Base-by-base conservation (phyloP, 345 rosid genomes). In the Punica granatum region DNA sequence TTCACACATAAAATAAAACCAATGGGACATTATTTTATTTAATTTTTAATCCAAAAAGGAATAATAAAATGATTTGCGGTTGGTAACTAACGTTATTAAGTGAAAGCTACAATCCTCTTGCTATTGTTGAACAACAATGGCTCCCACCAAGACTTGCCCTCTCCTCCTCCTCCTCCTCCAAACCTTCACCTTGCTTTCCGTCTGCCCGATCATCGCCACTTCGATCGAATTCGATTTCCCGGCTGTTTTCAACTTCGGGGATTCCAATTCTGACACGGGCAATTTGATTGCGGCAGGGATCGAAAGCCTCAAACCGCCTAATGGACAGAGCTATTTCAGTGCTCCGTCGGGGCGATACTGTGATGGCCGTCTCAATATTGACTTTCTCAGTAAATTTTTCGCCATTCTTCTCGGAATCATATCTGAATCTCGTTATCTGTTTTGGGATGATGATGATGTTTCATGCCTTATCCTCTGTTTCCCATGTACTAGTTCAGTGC, bases 211-310 rank as follows among this genome's bases (percentile, higher is more conserved):
- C 21, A 56, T 73, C 13, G 71, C 80, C 63, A 63, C 42, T 63
- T 84, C 92, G 42, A 60, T 81, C 19, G 79, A 72, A 28, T 85
- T 85, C 75, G 79, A 85, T 39, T 83, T 77, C 67, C 96, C 94
- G 2, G 72, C 88, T 64, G 76, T 87, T 69, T 87, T 89, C 81
- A 90, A 93, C 89, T 89, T 93, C 64, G 98, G 96, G 9, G 97
- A 93, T 54, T 94, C 99, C 0, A 94, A 94, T 74, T 91, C 97
- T 2, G 99, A 94, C 60, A 84, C 99, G 0, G 97, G 97, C 28
- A 83, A 82, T 58, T 91, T 89, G n/a, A 78, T 89, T 30, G 78
- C 91, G 6, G 77, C 92, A 1, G 97, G 92, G 26, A 77, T 88
- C 37, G 92, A 87, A 67, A 79, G 32, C 77, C 72, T 94, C 35